Evolutionary conservation across 257 asterid species (phyloP), one percentile per base, ranked within the genome.

Genomic region (Solanum bulbocastanum): DNA sequence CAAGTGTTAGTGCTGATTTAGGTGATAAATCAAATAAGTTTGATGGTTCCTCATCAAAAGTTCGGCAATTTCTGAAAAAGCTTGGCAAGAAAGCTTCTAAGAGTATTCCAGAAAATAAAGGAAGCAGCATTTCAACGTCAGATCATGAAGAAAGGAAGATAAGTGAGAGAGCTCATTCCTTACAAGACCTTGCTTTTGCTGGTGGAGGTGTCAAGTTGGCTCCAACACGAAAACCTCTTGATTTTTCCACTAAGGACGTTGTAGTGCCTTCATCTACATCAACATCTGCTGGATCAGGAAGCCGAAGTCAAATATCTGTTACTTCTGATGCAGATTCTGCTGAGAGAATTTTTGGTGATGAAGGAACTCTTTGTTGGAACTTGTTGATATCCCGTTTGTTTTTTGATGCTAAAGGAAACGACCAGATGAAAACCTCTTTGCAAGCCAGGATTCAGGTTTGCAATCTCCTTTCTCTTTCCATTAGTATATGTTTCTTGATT

Each of bases 1-100:
- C 87, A 83, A 92, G 91, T 87, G 74, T 88, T 52, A 87, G 86
- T 90, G 86, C 91, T 83, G 98, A 93, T 49, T 60, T 83, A 33
- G 95, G 93, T 88, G 98, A 93, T 84, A 95, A 89, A 91, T 89
- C 95, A 73, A 89, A 87, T 86, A 95, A 93, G 95, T 44, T 91
- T 86, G 99, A 96, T 92, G 91, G 92, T 90, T 87, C 98, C 87
- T 95, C 98, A 39, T 96, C 98, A 36, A 96, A 90, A 93, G 96
- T 97, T 91, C 98, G 98, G 69, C 98, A 96, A 79, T 95, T 97
- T 87, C 91, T 97, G 86, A 95, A 93, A 91, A 97, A 90, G 90
- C 92, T 97, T 89, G 90, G 93, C 44, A 97, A 92, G 91, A 97
- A 93, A 92, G 93, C 95, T 86, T 91, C 98, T 49, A 95, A 92